These are phyloP conservation scores for Blastobotrys petasosporus DNA, from an alignment of 1,139 yeast genomes.

Conservation along the genomic window DNA sequence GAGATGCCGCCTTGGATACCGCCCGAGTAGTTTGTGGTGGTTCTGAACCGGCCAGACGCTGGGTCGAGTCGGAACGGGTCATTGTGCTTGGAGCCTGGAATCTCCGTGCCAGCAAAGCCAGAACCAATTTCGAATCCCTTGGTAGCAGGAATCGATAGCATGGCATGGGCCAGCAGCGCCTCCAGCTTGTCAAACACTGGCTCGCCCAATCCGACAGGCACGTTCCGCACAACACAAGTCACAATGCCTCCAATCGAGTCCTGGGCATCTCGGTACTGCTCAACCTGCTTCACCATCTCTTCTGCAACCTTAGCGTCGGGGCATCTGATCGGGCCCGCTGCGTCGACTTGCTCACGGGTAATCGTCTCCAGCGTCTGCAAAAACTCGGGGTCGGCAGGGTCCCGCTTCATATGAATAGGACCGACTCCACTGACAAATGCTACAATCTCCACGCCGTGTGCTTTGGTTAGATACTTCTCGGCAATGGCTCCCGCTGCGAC, in stretches of 20 bases:
- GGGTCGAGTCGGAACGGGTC: slow-evolving; percentile 48
- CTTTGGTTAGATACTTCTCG: slow-evolving; percentile 73
- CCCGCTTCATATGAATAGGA: slow-evolving; percentile 64
- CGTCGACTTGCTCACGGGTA: slow-evolving; percentile 85
- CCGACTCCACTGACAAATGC: slow-evolving; percentile 96
- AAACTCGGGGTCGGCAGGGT: slow-evolving; percentile 59
- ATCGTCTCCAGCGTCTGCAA: slow-evolving; percentile 61
- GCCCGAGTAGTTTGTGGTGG: slow-evolving; percentile 88
- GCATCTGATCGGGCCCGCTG: slow-evolving; percentile 85
- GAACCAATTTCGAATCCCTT: slow-evolving; percentile 97
- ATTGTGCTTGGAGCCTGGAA: slow-evolving; percentile 92
- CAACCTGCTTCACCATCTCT: slow-evolving; percentile 80
- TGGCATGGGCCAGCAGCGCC: slow-evolving; percentile 92
- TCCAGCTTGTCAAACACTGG: slow-evolving; percentile 96
- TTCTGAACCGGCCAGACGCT: slow-evolving; percentile 52
- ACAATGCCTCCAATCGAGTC: slow-evolving; percentile 98
- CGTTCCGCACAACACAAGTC: slow-evolving; percentile 91
- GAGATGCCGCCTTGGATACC: slow-evolving; percentile 98
- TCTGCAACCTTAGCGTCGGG: slow-evolving; percentile 71
- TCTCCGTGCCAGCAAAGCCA: slow-evolving; percentile 82
- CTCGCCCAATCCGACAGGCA: slow-evolving; percentile 93
- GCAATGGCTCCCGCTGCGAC: slow-evolving; percentile 99
- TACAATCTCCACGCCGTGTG: slow-evolving; percentile 84
- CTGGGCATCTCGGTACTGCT: slow-evolving; percentile 74
- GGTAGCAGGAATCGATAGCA: slow-evolving; percentile 95